Evolutionary conservation across 2,329 filamentous ascomycete species (phyloP).

Genomic region (Colletotrichum sp.): DNA sequence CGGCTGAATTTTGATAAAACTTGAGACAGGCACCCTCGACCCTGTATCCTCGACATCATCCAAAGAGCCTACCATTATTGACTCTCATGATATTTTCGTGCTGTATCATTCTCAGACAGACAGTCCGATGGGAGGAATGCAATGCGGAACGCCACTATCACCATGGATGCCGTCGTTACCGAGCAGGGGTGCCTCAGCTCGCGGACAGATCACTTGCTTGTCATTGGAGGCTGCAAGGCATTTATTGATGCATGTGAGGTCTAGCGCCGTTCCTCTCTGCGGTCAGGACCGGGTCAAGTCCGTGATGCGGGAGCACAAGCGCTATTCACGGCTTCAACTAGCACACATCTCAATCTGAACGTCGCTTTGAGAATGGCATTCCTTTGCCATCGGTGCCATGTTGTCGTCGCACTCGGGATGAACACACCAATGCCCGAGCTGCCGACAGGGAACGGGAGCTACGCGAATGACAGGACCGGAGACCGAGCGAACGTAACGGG

Average conservation of each 20-base stretch:
- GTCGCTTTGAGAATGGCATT: background rate
- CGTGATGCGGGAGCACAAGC: background rate
- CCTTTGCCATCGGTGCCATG: background rate
- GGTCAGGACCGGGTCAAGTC: background rate
- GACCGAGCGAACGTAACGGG: background rate
- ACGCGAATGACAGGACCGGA: background rate
- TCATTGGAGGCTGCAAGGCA: background rate
- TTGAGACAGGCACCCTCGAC: background rate
- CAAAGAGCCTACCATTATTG: background rate
- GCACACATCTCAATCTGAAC: background rate
- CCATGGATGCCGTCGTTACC: background rate
- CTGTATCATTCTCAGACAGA: background rate
- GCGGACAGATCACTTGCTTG: background rate
- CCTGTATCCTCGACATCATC: background rate
- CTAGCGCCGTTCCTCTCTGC: background rate
- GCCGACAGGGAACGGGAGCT: background rate
- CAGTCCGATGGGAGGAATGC: background rate
- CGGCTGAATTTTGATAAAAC: background rate
- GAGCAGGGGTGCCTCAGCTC: conserved; percentile 6
- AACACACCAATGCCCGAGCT: background rate
- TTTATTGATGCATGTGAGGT: background rate
- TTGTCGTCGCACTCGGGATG: background rate
- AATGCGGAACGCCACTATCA: background rate
- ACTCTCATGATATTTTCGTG: background rate
- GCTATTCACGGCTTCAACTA: background rate